Evolutionary conservation across 768 basidiomycete genomes (phyloP), one percentile per base, ranked within the genome.

Genomic region (Naganishia vishniacii): DNA sequence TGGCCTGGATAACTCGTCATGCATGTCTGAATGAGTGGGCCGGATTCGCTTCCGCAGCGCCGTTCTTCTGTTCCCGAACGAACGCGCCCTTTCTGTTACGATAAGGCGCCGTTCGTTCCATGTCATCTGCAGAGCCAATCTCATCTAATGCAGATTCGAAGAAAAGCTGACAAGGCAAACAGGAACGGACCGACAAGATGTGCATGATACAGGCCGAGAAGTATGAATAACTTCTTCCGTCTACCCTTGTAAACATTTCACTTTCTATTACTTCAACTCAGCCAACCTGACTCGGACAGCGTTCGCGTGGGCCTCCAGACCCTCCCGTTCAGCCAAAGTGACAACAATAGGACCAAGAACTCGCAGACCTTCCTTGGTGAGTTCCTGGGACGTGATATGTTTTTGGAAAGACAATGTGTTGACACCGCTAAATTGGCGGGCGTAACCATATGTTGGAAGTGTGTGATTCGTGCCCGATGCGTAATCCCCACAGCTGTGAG

Each of bases 381-480:
- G 84, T 75, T 95, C 88, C 76, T 98, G 95, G 5, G 91, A 92
- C 15, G 95, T 99, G 71, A 98, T 97, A 76, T 98, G 88, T 78
- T 99, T 99, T 75, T 97, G 93, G 87, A 98, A 99, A 1, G 91
- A 92, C 9, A 84, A 81, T 0, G 94, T 97, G 80, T 94, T 97
- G 69, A 99, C 95, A 4, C 95, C 95, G 69, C 92, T 95, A 81
- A 93, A 99, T 75, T 98, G 95, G 53, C 91, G 86, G 25, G 95
- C 95, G 76, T 92, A 99, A 25, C 94, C 92, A 65, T 76, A 77
- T 1, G 78, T 95, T 40, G 94, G 94, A 25, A 99, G 81, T 0
- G 94, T 98, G 80, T 99, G 95, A 77, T 99, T 99, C 8, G 95
- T 98, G 20, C 95, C 95, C 0, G 94, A 98, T 6, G 94, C 94